Base-by-base conservation (phyloP, 306 rosid genomes). In the Quercus cerris region DNA sequence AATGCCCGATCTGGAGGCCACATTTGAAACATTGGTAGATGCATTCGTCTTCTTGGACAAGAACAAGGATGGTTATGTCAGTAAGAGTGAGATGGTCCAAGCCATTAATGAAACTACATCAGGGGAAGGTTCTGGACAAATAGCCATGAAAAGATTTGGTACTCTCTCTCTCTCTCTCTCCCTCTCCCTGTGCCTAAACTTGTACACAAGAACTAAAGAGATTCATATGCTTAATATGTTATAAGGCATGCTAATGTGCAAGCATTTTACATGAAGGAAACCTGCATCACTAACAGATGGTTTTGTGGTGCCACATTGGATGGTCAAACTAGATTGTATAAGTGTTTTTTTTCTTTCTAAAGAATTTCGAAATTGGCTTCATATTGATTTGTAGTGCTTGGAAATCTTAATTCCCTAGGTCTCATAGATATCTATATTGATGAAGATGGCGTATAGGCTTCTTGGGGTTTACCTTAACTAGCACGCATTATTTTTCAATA, bases 131-230 rank as follows among this genome's bases (percentile, higher is more conserved):
- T 95, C 98, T 7, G 91, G 93, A 79, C 86, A 89, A 74, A 93
- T 95, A 86, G 99, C 93, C 71, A 85, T 93, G 97, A 91, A 80
- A 83, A 91, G 98, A 95, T 95, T 95, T 66, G 99, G 99, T 93
- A 71, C 79, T 87, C 63, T 82, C 64, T 77, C 84, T 62, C 80
- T 83, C 73, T 55, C 61, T 56, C 22, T 56, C 67, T 23, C n/a
- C n/a, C n/a, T n/a, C 20, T 69, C 5, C 56, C 0, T 80, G 12
- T 82, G 51, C 70, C 51, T n/a, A 28, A 82, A 6, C 61, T 76
- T 74, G 57, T 64, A 28, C 11, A 5, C 5, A 64, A 3, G 41
- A 71, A 28, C 19, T 14, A 23, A 61, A 25, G 23, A 59, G 66
- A 5, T 56, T 70, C 68, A 33, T 82, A 69, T 70, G 73, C 70